Conservation (phyloP, 805 yeast genomes). For the Maudiozyma serrabonitensis region DNA sequence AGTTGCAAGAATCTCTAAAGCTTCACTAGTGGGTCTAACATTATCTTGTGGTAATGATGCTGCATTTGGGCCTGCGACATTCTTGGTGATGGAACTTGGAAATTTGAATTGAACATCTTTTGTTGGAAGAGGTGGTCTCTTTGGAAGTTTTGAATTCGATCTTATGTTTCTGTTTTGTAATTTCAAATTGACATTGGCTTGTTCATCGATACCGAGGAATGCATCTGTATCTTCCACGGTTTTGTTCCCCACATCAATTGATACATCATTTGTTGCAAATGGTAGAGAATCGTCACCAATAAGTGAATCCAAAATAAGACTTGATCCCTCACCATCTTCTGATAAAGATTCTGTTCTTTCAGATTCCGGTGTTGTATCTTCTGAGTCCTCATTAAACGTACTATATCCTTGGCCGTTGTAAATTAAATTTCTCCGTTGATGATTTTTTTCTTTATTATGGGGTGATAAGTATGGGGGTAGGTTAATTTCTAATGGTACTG, state of each 20-base stretch:
- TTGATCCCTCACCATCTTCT: neutral
- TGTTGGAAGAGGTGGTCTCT: neutral
- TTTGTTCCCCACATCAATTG: slow-evolving; percentile 14
- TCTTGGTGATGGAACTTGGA: no score
- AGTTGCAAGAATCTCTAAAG: slow-evolving; percentile 19
- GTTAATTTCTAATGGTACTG: slow-evolving; percentile 31
- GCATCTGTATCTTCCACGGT: slow-evolving; percentile 13
- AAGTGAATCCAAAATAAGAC: slow-evolving; percentile 1
- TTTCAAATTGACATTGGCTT: slow-evolving; percentile 27
- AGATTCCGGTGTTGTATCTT: neutral
- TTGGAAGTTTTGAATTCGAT: slow-evolving; percentile 1
- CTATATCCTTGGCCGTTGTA: slow-evolving; percentile 33
- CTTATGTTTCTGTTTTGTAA: slow-evolving; percentile 21
- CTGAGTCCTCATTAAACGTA: slow-evolving; percentile 9
- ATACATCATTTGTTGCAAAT: slow-evolving; percentile 22
- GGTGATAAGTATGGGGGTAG: slow-evolving; percentile 33
- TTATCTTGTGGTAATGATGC: neutral
- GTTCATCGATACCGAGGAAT: slow-evolving; percentile 23
- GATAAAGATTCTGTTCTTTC: neutral
- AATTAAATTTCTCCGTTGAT: slow-evolving; percentile 22
- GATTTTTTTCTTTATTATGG: slow-evolving; percentile 22
- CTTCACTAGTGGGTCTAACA: slow-evolving; percentile 2
- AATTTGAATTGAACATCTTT: no score
- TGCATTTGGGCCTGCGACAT: neutral
- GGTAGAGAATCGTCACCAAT: slow-evolving; percentile 18